Base-by-base conservation (phyloP, 257 asterid species). In the Sherardia arvensis region DNA sequence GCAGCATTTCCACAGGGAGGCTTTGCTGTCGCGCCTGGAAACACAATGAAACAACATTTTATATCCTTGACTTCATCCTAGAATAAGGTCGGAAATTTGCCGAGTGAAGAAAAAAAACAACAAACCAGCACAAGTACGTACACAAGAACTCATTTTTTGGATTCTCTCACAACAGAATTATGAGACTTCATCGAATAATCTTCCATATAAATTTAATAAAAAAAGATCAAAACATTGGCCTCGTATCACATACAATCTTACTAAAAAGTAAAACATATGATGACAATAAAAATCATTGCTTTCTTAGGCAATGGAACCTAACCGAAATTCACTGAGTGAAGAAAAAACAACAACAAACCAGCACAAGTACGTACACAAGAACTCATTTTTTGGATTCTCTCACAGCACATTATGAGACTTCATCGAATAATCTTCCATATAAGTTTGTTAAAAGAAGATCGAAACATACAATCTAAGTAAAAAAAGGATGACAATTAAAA, bases 11-110 rank as follows among this genome's bases (percentile, higher is more conserved):
- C 30, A 74, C 73, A 70, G 86, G 77, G 57, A 80, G 36, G 69
- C 86, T 74, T 40, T 73, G 74, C 32, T 72, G 78, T n/a, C 91
- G 77, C 33, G 78, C 96, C 94, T 88, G 81, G 5, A 71, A 34
- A 43, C 18, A 7, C 6, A 2, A 65, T 62, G 20, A 32, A 30
- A 21, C 43, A 32, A 14, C n/a, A 40, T 45, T 20, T 21, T 18
- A 27, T 54, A 22, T 53, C 59, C 17, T 66, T 62, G 17, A 53
- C 32, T 40, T 68, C 65, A 29, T 45, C 54, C 25, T 67, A 28
- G 26, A 8, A n/a, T 2, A n/a, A n/a, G n/a, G n/a, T n/a, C 10
- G 33, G 30, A 17, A 61, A 14, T 33, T 40, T 17, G 22, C 28
- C n/a, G 7, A 43, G 7, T 1, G 51, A 3, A 43, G 21, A 14